Evolutionary conservation across 2,329 filamentous ascomycete species (phyloP), one percentile per base, ranked within the genome.

Genomic region (Pleurostoma richardsiae): DNA sequence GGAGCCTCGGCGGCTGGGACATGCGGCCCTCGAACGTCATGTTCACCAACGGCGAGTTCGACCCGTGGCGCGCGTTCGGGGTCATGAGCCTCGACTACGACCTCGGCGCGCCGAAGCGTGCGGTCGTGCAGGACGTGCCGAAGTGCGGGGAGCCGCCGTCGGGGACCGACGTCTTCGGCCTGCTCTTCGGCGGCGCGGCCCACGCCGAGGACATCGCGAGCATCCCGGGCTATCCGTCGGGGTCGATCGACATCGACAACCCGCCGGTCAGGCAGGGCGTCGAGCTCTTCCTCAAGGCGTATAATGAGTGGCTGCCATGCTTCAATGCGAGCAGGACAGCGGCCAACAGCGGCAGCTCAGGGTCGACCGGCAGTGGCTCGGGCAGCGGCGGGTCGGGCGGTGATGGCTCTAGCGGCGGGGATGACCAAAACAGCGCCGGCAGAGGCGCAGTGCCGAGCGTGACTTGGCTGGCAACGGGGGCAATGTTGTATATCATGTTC

Each of bases 11-110:
- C n/a, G 60, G 59, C 3, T 64, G 61, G 61, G 45, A 58, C 45
- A 54, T 56, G 51, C 51, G 42, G 41, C 53, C 48, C 53, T 59
- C 48, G 29, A 52, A 52, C 39, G 46, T 40, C 3, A 54, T 62
- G 48, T 62, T 60, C 50, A 56, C 57, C 45, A 52, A 59, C 31
- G 60, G 60, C 45, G 53, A 62, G 47, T 56, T 57, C 42, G 59
- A 64, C 36, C 59, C 60, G 4, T 63, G 61, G 61, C 43, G 48
- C 30, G 43, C 50, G 3, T 45, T 44, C 29, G 19, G 19, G 19
- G 19, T 43, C 42, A n/a, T 45, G 46, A 31, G 36, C 43, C 5
- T 50, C 48, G 4, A 46, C 29, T 10, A 19, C 19, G 49, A 52
- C 10, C 27, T 10, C 19, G 48, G 40, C 27, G 49, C 48, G 4